Base-by-base conservation (phyloP, 495 filamentous ascomycete species). In the Tuber magnatum region DNA sequence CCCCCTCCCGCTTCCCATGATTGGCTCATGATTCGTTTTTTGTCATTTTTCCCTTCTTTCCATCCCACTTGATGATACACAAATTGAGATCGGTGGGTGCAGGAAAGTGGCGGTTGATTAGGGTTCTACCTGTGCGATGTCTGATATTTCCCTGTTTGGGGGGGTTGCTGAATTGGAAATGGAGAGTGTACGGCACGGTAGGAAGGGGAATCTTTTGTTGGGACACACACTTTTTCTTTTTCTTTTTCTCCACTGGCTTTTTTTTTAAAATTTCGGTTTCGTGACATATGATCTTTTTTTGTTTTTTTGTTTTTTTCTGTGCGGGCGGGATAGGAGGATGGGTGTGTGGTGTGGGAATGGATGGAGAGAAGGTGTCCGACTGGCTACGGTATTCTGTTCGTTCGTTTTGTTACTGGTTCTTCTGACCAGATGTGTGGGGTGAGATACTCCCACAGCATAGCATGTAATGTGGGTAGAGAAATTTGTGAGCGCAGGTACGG, bases 211-310 rank as follows among this genome's bases (percentile, higher is more conserved):
- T 65, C 12, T 65, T 65, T 65, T 79, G 73, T 70, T 69, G 75
- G 72, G 46, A 78, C 77, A 79, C 76, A 72, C 69, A 0, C 43
- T 69, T 78, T 74, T 69, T 78, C 42, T 73, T 61, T 39, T 43
- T 16, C 28, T 68, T 61, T 28, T 40, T 38, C 28, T 46, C 16
- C 5, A 2, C 46, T 68, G 69, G 68, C 39, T 70, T 76, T 71
- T 5, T 79, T 73, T 69, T n/a, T n/a, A n/a, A n/a, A 35, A 78
- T 78, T 75, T 71, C 46, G 28, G 75, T 71, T 48, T 77, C 73
- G 73, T 70, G 71, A 79, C 71, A 80, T 46, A 65, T 75, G 72
- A 51, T 73, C 70, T 51, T 70, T 73, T 71, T 20, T 68, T 44
- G 38, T 42, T 43, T 70, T 35, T 32, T 28, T 74, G 39, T 65